Evolutionary conservation across 208 protist genomes (phyloP).

Genomic region (Angomonas ambiguus): DNA sequence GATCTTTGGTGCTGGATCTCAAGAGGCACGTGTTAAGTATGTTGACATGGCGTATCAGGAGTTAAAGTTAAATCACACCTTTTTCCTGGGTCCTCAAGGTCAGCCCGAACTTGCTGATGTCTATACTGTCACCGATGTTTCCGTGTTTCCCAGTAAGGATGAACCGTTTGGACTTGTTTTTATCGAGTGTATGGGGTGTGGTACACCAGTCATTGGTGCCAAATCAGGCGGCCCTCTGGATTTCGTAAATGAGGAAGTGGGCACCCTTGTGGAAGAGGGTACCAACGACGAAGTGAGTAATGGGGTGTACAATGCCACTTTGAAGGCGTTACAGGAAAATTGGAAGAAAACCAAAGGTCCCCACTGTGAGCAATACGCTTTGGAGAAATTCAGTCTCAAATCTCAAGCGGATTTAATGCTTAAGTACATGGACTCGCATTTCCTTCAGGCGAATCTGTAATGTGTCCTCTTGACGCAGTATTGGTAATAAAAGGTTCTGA

Average conservation of each 20-base stretch:
- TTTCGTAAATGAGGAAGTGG: slow-evolving; percentile 63
- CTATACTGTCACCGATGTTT: slow-evolving; percentile 53
- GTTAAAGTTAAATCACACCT: slow-evolving; percentile 53
- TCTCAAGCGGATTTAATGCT: slow-evolving; percentile 52
- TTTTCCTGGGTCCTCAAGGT: slow-evolving; percentile 63
- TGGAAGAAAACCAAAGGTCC: slow-evolving; percentile 72
- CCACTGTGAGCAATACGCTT: slow-evolving; percentile 42
- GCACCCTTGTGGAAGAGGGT: slow-evolving; percentile 61
- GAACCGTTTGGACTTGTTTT: slow-evolving; percentile 79
- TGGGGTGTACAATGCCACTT: slow-evolving; percentile 41
- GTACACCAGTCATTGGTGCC: slow-evolving; percentile 70
- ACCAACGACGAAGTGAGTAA: slow-evolving; percentile 45
- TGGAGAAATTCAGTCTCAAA: slow-evolving; percentile 53
- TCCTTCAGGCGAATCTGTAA: slow-evolving; percentile 18
- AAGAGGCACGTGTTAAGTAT: slow-evolving; percentile 45
- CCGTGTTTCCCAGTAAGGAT: slow-evolving; percentile 72
- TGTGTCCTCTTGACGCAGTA: background rate
- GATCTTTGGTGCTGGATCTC: slow-evolving; percentile 51
- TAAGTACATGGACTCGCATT: slow-evolving; percentile 39
- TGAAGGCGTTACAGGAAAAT: slow-evolving; percentile 50
- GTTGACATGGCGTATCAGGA: slow-evolving; percentile 64
- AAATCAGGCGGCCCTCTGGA: slow-evolving; percentile 77
- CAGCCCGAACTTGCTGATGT: slow-evolving; percentile 55
- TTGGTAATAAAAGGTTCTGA: background rate
- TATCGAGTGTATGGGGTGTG: slow-evolving; percentile 80